Percentiles rank a stretch among this genome's conserved stretches.
phyloP scores from a whole-genome alignment of 352 stramenopile species.

The Globisporangium viniferum region DNA sequence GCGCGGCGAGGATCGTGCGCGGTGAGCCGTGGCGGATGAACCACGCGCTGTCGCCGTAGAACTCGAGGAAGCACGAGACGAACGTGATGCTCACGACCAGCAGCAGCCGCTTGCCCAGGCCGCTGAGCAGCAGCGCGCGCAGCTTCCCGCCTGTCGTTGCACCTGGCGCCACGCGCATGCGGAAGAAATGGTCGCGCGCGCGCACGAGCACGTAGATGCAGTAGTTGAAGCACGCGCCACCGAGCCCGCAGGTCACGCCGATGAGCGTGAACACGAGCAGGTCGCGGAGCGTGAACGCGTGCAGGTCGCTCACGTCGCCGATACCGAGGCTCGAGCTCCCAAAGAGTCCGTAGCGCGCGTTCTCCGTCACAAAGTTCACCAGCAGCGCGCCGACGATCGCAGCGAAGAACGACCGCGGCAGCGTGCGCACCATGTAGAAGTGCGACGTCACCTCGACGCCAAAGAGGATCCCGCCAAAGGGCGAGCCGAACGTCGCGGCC shows the following conservation, averaged over 20 bases:
- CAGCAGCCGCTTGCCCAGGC: conserved; percentile 54
- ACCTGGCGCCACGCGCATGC: conserved; percentile 11
- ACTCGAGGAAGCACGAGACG: conserved; percentile 68
- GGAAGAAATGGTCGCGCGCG: conserved; percentile 49
- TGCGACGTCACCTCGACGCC: conserved; percentile 82
- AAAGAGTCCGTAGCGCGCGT: conserved; percentile 70
- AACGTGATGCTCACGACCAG: conserved; percentile 58
- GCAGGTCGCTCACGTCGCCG: conserved; percentile 36
- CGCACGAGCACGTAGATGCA: conserved; percentile 64
- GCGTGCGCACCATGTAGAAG: conserved; percentile 80
- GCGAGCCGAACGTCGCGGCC: conserved; percentile 82
- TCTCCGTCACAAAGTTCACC: conserved; percentile 60
- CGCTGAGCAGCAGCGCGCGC: conserved; percentile 29
- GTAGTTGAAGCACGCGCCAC: conserved; percentile 68
- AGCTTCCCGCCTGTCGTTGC: conserved; percentile 9
- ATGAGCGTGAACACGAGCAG: conserved; percentile 62
- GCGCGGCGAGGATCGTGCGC: conserved; percentile 51
- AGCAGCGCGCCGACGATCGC: conserved; percentile 72
- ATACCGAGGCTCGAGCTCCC: conserved; percentile 68
- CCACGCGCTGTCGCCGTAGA: conserved; percentile 79
- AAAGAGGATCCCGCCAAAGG: conserved; percentile 85
- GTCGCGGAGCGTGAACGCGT: conserved; percentile 50
- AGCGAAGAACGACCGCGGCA: conserved; percentile 78
- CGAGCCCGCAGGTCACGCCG: conserved; percentile 63
- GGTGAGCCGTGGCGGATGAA: conserved; percentile 75